A percentile compares a stretch with the other conserved stretches of the same genome.
Evolutionary conservation across 1,284 basidiomycete genomes (phyloP).

Genomic region (Schizophyllum amplum): DNA sequence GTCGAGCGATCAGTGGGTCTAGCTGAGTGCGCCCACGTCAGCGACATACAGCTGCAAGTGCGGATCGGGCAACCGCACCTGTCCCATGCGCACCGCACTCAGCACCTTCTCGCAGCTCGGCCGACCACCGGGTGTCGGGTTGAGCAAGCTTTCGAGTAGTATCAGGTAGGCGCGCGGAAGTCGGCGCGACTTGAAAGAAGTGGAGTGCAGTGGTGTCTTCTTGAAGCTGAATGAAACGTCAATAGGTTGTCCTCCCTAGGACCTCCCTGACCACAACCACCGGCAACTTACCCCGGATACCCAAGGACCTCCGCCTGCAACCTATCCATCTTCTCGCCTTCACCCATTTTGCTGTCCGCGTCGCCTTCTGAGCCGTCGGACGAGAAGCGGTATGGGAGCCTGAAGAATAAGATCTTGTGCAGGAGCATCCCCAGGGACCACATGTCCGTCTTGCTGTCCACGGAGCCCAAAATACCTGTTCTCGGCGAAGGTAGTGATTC

Average conservation of each 20-base stretch:
- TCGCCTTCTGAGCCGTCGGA: conserved; percentile 23
- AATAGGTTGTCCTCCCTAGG: conserved; percentile 9
- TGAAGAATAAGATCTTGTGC: conserved; percentile 86
- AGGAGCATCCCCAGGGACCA: conserved; percentile 90
- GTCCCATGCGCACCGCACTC: conserved; percentile 55
- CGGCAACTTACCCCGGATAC: conserved; percentile 68
- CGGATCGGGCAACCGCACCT: conserved; percentile 33
- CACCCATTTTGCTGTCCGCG: conserved; percentile 32
- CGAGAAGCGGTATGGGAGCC: conserved; percentile 69
- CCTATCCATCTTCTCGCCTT: conserved; percentile 49
- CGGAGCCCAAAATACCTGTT: conserved; percentile 59
- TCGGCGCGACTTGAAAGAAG: conserved; percentile 52
- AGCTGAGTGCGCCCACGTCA: conserved; percentile 1
- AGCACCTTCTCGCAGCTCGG: conserved; percentile 70
- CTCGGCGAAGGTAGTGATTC: conserved; percentile 72
- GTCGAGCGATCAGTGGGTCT: neutral
- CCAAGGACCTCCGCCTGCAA: conserved; percentile 68
- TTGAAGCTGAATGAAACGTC: conserved; percentile 43
- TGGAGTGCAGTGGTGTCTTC: conserved; percentile 37
- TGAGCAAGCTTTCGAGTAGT: conserved; percentile 65
- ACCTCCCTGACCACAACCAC: neutral
- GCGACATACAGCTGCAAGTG: neutral
- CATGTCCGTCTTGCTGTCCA: conserved; percentile 87
- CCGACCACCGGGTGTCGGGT: conserved; percentile 47
- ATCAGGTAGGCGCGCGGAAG: conserved; percentile 63